A percentile compares a stretch with the other conserved stretches of the same genome.
phyloP scores from a whole-genome alignment of 2,329 filamentous ascomycete genomes.

The Colletotrichum sp. region DNA sequence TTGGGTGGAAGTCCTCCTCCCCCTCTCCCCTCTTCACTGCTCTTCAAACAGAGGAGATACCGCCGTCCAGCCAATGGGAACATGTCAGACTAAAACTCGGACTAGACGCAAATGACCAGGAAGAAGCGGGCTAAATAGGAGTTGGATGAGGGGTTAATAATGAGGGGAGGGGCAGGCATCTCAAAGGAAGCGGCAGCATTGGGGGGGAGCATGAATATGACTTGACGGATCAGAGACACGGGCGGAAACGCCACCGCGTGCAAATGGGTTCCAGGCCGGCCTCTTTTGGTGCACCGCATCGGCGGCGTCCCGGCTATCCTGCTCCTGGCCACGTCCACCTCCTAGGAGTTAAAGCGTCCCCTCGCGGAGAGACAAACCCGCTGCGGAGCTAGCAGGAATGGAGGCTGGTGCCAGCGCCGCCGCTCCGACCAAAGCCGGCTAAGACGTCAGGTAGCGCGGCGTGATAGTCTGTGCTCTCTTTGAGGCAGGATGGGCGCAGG shows the following conservation, averaged over 20 bases:
- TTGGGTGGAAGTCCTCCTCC: background rate
- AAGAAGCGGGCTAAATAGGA: background rate
- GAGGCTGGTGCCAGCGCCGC: background rate
- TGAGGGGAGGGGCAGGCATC: background rate
- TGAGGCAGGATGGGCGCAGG: background rate
- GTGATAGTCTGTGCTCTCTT: background rate
- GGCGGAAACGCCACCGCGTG: background rate
- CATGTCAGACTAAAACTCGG: background rate
- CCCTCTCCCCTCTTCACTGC: background rate
- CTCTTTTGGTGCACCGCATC: background rate
- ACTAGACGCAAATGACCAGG: background rate
- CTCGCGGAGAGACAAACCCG: background rate
- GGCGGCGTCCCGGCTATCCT: background rate
- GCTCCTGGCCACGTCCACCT: background rate
- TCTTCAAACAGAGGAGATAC: background rate
- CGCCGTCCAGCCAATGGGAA: background rate
- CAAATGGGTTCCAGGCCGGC: background rate
- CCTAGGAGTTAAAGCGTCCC: background rate
- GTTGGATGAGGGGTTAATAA: background rate
- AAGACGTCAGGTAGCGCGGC: background rate
- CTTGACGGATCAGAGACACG: background rate
- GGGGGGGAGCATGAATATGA: background rate
- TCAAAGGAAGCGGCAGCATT: background rate
- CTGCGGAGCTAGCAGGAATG: background rate
- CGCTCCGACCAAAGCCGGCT: background rate